phyloP scores from a whole-genome alignment of 495 filamentous ascomycete species.

The Trypethelium eluteriae region DNA sequence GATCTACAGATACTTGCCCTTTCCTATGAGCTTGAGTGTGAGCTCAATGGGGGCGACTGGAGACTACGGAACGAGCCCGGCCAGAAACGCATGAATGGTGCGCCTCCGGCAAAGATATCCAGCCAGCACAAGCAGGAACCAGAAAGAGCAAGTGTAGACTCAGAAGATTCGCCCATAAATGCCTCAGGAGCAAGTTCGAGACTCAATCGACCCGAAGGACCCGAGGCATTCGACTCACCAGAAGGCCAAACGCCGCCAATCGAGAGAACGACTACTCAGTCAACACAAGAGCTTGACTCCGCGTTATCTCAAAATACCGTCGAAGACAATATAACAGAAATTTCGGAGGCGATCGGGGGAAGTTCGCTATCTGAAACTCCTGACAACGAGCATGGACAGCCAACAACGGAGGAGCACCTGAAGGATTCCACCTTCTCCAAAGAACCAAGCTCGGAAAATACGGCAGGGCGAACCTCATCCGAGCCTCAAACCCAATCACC shows the following conservation, averaged over 20 bases:
- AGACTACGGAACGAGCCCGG: slow-evolving; percentile 66
- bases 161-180: neutral
- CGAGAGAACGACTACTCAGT: neutral
- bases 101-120: slow-evolving; percentile 39
- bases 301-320: neutral
- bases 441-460: neutral
- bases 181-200: neutral
- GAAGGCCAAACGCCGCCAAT: neutral
- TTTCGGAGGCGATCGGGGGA: neutral
- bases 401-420: neutral
- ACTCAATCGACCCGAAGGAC: too few species aligned
- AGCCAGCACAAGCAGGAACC: neutral
- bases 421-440: neutral
- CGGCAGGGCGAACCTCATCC: neutral
- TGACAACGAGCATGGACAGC: neutral
- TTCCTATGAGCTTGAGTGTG: slow-evolving; percentile 83
- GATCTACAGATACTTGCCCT: slow-evolving; percentile 86
- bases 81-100: slow-evolving; percentile 68
- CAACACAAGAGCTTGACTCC: neutral
- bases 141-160: neutral
- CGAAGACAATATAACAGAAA: neutral
- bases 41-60: slow-evolving; percentile 77
- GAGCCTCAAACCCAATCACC: neutral
- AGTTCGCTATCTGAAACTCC: neutral
- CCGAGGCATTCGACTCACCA: neutral